Percentiles rank a stretch among this genome's conserved stretches.
Conservation (phyloP, 495 filamentous ascomycete genomes). For the Aspergillus affinis region DNA sequence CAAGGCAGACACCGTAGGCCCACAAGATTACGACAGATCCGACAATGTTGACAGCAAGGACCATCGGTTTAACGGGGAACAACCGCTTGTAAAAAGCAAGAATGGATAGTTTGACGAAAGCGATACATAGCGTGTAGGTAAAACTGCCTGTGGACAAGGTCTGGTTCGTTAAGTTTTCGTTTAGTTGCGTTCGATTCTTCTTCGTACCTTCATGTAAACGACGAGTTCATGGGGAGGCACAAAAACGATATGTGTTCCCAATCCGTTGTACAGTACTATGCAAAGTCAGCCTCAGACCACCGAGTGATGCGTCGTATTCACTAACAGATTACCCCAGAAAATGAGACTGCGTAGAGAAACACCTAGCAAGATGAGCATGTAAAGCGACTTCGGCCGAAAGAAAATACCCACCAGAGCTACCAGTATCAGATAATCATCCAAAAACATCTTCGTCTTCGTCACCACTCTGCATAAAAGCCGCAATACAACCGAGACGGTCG, state of each 20-base stretch:
- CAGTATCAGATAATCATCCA: conserved; percentile 21
- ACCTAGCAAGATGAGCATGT: conserved; percentile 4
- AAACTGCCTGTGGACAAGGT: conserved; percentile 16
- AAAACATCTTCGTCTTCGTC: conserved; percentile 15
- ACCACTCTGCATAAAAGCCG: conserved; percentile 14
- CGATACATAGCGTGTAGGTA: conserved; percentile 30
- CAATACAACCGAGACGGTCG: conserved; percentile 13
- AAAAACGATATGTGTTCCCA: conserved; percentile 15
- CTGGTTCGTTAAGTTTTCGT: not conserved
- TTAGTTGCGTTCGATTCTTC: not conserved
- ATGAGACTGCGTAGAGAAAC: conserved; percentile 14
- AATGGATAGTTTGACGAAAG: conserved; percentile 44
- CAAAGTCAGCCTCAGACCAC: not conserved
- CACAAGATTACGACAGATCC: conserved; percentile 33
- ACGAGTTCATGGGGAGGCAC: conserved; percentile 7
- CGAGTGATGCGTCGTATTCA: not conserved
- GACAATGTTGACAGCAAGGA: conserved; percentile 26
- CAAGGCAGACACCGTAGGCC: conserved; percentile 32
- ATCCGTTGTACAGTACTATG: conserved; percentile 19
- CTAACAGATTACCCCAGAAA: conserved; percentile 19
- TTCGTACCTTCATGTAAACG: conserved; percentile 18
- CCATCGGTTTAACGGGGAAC: conserved; percentile 32
- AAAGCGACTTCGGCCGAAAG: not conserved
- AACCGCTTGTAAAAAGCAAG: conserved; percentile 42
- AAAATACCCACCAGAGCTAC: conserved; percentile 7